phyloP scores from a whole-genome alignment of 169 alveolate genomes.

The Plasmodium falciparum region DNA sequence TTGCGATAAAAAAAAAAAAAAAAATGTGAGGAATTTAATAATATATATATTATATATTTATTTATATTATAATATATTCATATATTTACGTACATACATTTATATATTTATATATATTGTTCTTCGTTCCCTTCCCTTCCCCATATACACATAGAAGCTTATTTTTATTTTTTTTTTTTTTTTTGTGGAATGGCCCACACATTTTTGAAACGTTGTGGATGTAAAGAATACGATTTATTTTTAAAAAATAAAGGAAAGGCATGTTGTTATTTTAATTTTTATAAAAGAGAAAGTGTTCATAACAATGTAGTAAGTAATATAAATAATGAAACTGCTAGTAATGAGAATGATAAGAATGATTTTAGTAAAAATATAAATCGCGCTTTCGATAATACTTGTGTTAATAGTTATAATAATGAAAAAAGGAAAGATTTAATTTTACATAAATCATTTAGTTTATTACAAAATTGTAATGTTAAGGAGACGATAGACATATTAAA shows the following conservation, averaged over 20 bases:
- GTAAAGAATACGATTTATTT: conserved; percentile 28
- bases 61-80: neutral
- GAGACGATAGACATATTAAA: conserved; percentile 50
- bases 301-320: too few species aligned
- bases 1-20: neutral
- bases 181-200: too few species aligned
- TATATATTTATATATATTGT: neutral
- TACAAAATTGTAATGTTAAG: conserved; percentile 43
- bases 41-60: neutral
- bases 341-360: too few species aligned
- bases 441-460: conserved; percentile 21
- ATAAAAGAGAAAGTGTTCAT: too few species aligned
- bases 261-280: too few species aligned
- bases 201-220: conserved; percentile 20
- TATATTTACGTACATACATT: neutral
- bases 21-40: neutral
- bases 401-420: neutral
- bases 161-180: too few species aligned
- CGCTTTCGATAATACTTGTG: too few species aligned
- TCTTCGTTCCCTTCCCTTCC: too few species aligned
- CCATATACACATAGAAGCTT: neutral
- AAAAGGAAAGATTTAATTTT: conserved; percentile 23
- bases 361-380: too few species aligned
- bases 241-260: conserved; percentile 2
- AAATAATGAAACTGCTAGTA: too few species aligned